Conservation (phyloP, 2,329 filamentous ascomycete genomes). For the Botrytis cinerea region DNA sequence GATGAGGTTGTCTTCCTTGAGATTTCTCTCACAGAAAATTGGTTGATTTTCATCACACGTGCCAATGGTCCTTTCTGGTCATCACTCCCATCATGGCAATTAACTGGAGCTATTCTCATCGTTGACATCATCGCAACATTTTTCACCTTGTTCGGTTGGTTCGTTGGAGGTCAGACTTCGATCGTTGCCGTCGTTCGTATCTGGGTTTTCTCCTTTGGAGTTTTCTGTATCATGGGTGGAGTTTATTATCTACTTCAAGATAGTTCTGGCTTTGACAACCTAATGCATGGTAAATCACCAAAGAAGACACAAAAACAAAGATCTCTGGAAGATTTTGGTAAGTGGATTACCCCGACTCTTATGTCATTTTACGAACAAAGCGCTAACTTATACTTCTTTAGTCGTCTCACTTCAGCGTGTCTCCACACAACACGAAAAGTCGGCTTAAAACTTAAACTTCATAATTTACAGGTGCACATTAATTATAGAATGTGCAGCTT, state of each 20-base stretch:
- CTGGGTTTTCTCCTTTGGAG: constrained; percentile 88
- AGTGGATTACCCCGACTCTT: constrained; percentile 45
- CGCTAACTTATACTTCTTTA: constrained; percentile 54
- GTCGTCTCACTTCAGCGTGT: constrained; percentile 88
- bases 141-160: constrained; percentile 85
- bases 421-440: constrained; percentile 90
- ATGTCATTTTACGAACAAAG: constrained; percentile 16
- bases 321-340: constrained; percentile 86
- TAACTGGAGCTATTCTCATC: constrained; percentile 73
- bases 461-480: constrained; percentile 23
- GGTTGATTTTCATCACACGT: constrained; percentile 95
- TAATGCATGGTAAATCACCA: constrained; percentile 87
- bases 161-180: constrained; percentile 67
- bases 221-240: constrained; percentile 79
- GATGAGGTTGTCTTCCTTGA: constrained; percentile 86
- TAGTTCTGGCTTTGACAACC: constrained; percentile 80
- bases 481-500: constrained; percentile 20
- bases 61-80: constrained; percentile 93
- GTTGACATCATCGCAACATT: constrained; percentile 84
- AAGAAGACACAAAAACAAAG: constrained; percentile 83
- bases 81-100: constrained; percentile 83
- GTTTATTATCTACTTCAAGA: constrained; percentile 80
- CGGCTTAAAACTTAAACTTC: constrained; percentile 53
- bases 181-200: constrained; percentile 85
- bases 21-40: constrained; percentile 90